Evolutionary conservation across 2,329 filamentous ascomycete species (phyloP).

Genomic region (Sphaerulina vaccinii): DNA sequence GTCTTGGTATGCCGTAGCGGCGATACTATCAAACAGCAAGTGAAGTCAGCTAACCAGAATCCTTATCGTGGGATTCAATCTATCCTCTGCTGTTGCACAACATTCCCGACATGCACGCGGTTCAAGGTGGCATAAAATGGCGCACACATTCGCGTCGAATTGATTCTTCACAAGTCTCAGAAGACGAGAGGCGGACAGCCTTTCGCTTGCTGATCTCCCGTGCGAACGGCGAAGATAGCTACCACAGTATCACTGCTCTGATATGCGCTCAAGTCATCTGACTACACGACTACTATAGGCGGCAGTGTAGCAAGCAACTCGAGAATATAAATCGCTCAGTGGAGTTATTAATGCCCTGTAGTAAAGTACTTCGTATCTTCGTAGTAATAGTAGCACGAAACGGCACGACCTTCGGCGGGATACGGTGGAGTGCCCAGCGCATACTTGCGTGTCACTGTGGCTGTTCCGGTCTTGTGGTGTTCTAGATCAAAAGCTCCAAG

Average conservation of each 20-base stretch:
- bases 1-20: slow-evolving; percentile 6
- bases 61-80: background rate
- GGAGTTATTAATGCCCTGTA: no score
- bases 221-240: slow-evolving; percentile 6
- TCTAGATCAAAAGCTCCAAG: no score
- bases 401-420: no score
- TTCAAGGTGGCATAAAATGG: slow-evolving; percentile 1
- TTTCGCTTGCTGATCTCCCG: slow-evolving; percentile 5
- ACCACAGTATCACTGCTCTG: background rate
- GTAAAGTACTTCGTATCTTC: no score
- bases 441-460: no score
- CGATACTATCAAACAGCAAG: slow-evolving; percentile 11
- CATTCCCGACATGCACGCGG: slow-evolving; percentile 4
- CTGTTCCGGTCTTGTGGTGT: no score
- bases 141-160: background rate
- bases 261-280: background rate
- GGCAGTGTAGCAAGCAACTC: slow-evolving; percentile 3
- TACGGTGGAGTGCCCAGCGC: no score
- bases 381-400: no score
- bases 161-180: background rate
- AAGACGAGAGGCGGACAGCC: background rate
- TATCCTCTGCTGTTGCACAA: background rate
- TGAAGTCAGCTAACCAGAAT: slow-evolving; percentile 17
- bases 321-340: slow-evolving; percentile 20
- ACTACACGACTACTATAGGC: background rate